These are phyloP conservation scores for Prunus kanzakura DNA, from an alignment of 306 rosid genomes.

Conservation along the genomic window DNA sequence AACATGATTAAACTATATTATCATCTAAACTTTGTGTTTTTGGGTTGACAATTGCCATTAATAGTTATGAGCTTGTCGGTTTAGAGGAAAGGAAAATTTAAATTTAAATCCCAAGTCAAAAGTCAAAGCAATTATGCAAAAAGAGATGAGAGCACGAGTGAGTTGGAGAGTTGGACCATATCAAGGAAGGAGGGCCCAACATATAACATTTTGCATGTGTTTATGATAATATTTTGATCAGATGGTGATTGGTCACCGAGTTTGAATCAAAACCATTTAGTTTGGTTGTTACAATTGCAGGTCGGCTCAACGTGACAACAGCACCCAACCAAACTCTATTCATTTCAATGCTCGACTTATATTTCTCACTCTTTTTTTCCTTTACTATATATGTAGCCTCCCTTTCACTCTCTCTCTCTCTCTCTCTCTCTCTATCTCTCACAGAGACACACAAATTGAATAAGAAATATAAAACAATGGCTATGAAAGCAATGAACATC, in stretches of 20 bases:
- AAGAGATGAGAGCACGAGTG: background rate
- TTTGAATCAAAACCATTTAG: constrained; percentile 13
- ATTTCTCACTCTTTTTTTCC: background rate
- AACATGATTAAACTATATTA: background rate
- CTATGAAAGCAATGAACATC: constrained; percentile 12
- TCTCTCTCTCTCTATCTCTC: no score
- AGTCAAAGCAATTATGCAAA: background rate
- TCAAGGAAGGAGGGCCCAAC: background rate
- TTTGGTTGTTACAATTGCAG: constrained; percentile 14
- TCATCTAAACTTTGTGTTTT: background rate
- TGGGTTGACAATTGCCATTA: background rate
- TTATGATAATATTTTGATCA: background rate
- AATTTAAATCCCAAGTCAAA: background rate
- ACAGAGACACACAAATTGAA: background rate
- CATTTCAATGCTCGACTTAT: background rate
- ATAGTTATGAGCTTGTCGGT: background rate
- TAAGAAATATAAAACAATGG: background rate
- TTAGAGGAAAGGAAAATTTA: background rate
- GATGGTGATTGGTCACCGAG: background rate
- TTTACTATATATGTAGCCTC: background rate
- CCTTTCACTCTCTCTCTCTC: background rate
- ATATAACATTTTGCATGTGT: constrained; percentile 9
- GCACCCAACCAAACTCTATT: constrained; percentile 4
- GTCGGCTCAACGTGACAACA: constrained; percentile 24
- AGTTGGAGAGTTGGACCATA: background rate